phyloP scores from a whole-genome alignment of 805 yeast genomes.

The Scheffersomyces amazonensis region DNA sequence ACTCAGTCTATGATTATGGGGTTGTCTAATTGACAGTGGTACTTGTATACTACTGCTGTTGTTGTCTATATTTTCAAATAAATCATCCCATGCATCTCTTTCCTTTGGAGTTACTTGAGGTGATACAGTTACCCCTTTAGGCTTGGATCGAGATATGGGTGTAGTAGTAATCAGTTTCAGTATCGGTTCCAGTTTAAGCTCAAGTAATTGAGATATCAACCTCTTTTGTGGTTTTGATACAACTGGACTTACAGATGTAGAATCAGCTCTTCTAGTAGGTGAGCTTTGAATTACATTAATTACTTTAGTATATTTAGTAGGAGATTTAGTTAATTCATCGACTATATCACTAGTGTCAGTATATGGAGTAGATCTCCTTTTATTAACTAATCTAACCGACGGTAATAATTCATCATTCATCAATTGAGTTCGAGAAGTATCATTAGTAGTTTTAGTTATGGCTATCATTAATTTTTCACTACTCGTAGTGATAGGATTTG shows the following conservation, averaged over 20 bases:
- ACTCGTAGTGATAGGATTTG: not conserved
- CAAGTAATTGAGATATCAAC: too few species aligned
- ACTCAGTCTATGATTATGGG: not conserved
- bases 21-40: not conserved
- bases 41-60: not conserved
- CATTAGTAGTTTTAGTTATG: not conserved
- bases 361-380: not conserved
- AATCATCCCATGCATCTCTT: slow-evolving; percentile 11
- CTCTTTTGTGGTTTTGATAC: too few species aligned
- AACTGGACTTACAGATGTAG: not conserved
- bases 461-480: not conserved
- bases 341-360: slow-evolving; percentile 2
- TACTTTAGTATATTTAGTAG: slow-evolving; percentile 10
- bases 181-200: too few species aligned
- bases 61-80: slow-evolving; percentile 14
- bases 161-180: not conserved
- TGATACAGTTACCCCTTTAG: not conserved
- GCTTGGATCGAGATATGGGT: too few species aligned
- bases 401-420: not conserved
- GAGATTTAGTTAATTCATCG: slow-evolving; percentile 14
- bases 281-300: slow-evolving; percentile 4
- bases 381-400: not conserved
- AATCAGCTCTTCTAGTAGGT: not conserved
- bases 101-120: not conserved
- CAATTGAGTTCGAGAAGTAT: not conserved